These are phyloP conservation scores for Ophioceras dolichostomum DNA, from an alignment of 2,329 filamentous ascomycete species.

Conservation along the genomic window DNA sequence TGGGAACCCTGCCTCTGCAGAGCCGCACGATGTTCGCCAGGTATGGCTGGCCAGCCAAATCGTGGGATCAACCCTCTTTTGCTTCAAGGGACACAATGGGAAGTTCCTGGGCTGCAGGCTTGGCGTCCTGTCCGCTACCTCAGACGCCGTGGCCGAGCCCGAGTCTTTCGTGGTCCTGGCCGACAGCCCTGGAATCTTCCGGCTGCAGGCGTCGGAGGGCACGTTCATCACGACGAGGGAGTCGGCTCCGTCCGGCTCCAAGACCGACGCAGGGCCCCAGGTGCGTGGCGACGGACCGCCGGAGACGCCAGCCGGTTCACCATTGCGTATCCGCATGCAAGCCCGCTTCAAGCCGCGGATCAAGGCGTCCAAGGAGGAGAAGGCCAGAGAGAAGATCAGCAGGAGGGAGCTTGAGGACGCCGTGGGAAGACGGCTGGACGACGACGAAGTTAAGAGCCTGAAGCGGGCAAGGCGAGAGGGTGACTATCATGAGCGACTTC, in stretches of 20 bases:
- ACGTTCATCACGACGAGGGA: constrained; percentile 56
- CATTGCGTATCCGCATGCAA: constrained; percentile 78
- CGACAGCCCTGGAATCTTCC: constrained; percentile 59
- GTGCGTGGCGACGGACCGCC: constrained; percentile 64
- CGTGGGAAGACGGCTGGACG: constrained; percentile 62
- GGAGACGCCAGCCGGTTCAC: constrained; percentile 54
- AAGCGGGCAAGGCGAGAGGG: constrained; percentile 78
- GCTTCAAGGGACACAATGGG: constrained; percentile 85
- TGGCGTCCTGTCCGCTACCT: constrained; percentile 62
- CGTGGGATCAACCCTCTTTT: constrained; percentile 67
- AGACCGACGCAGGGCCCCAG: constrained; percentile 41
- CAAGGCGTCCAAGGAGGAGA: constrained; percentile 70
- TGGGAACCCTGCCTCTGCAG: constrained; percentile 66
- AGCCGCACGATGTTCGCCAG: constrained; percentile 91
- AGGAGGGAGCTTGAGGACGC: constrained; percentile 73
- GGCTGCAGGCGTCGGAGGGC: constrained; percentile 60
- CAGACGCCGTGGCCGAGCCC: constrained; percentile 71
- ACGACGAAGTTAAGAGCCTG: constrained; percentile 74
- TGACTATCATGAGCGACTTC: constrained; percentile 74
- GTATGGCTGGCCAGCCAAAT: constrained; percentile 88
- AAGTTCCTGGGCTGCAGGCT: no score
- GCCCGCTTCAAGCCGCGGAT: constrained; percentile 81
- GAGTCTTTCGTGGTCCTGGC: constrained; percentile 67
- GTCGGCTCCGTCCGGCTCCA: constrained; percentile 10
- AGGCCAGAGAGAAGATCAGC: constrained; percentile 74